These are phyloP conservation scores for Spathaspora sp. DNA, from an alignment of 1,139 yeast species.

Conservation along the genomic window DNA sequence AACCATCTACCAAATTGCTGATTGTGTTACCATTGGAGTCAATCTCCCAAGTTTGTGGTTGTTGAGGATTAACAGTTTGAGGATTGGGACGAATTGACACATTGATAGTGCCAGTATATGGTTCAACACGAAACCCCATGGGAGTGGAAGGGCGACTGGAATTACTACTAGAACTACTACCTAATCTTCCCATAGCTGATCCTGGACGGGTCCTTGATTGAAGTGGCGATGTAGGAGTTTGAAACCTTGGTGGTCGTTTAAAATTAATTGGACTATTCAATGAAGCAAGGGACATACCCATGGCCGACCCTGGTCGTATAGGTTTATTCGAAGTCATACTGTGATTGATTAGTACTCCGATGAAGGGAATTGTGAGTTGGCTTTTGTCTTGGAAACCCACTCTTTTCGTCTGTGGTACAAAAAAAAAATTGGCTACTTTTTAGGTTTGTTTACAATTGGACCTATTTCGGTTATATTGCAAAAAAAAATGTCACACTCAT, in stretches of 20 bases:
- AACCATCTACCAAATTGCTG: conserved; percentile 48
- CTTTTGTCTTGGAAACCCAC: not conserved
- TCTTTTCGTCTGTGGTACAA: not conserved
- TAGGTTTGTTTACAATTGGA: conserved; percentile 7
- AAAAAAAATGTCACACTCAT: not conserved
- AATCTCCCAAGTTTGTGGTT: conserved; percentile 43
- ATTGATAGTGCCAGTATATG: conserved; percentile 50
- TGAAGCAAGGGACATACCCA: conserved; percentile 12
- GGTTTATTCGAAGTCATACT: not conserved
- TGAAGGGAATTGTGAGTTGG: no score
- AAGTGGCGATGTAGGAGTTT: conserved; percentile 16
- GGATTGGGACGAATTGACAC: conserved; percentile 60
- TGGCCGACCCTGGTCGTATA: conserved; percentile 7
- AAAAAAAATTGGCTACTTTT: not conserved
- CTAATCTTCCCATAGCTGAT: conserved; percentile 33
- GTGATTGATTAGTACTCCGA: not conserved
- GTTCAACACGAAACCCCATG: conserved; percentile 28
- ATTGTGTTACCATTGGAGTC: conserved; percentile 40
- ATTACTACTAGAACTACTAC: conserved; percentile 5
- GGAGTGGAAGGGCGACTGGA: conserved; percentile 45
- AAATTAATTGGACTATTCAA: conserved; percentile 18
- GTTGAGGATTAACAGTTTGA: conserved; percentile 22
- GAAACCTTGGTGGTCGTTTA: conserved; percentile 13
- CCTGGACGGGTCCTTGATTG: conserved; percentile 26
- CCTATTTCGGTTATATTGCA: conserved; percentile 18